Evolutionary conservation across 441 rosid genomes (phyloP), one percentile per base, ranked within the genome.

Genomic region (Mallotus japonicus): DNA sequence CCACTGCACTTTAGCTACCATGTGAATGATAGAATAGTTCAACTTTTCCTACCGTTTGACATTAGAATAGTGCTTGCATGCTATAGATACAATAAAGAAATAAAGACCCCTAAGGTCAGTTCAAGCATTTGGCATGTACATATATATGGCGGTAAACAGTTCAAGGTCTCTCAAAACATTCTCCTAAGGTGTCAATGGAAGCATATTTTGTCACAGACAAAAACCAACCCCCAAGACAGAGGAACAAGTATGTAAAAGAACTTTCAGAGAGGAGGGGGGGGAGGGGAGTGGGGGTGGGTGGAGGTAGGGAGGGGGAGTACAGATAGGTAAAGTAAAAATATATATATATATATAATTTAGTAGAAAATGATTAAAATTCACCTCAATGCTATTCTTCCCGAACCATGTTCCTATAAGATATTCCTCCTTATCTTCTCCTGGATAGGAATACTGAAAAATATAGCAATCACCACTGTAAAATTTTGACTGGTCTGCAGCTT

Each of bases 361-460:
- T 32, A 65, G 42, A 73, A n/a, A 73, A 67, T 50, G 53, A 46
- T 56, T 42, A 67, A 71, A 69, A 72, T 44, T 79, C 72, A 95
- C 99, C 95, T 88, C 90, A 16, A 87, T 81, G 62, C 98, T 90
- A 78, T 86, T 88, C 88, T 88, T 89, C 68, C 99, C 99, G 51
- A 91, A 89, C 99, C 99, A 95, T 63, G 98, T 89, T 81, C 99
- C 99, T 67, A 95, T 85, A 62, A 95, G 91, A 80, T 81, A 71
- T 72, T 95, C 99, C 69, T 95, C 99, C 74, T 78, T 88, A 58
- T 90, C 98, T 75, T 95, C 98, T 77, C 95, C 99, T 3, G 94
- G 86, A 81, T 89, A 95, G 17, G 98, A 83, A 82, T 95, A 95
- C 69, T 84, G 92, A 76, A 90, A 89, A 72, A 93, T 82, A 75